Conservation (phyloP, 2,329 filamentous ascomycete genomes). For the Pyrenochaeta sp. region DNA sequence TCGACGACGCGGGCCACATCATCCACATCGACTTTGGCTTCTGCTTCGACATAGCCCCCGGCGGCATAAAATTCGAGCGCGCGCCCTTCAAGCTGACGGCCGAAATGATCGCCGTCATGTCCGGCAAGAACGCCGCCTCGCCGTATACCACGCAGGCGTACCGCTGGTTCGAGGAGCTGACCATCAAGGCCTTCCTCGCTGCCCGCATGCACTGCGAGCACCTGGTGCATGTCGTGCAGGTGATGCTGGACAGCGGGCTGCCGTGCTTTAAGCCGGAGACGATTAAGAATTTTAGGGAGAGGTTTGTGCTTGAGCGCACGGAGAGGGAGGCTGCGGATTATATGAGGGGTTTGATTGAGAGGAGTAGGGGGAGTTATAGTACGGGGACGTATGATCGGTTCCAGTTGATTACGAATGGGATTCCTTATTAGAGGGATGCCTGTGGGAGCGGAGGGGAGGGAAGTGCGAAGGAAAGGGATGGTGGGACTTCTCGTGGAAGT, state of each 20-base stretch:
- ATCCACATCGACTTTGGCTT: constrained; percentile 99
- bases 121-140: constrained; percentile 64
- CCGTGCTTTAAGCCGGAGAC: constrained; percentile 98
- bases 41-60: constrained; percentile 98
- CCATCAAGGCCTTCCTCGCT: constrained; percentile 93
- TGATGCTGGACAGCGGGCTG: constrained; percentile 96
- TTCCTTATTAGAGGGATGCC: constrained; percentile 73
- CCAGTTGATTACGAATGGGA: constrained; percentile 95
- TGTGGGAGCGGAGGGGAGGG: neutral
- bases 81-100: constrained; percentile 97
- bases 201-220: constrained; percentile 86
- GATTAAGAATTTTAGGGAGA: constrained; percentile 87
- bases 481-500: too few relatives aligned
- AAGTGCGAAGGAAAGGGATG: neutral
- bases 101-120: constrained; percentile 99
- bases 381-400: constrained; percentile 98
- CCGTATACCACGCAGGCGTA: constrained; percentile 78
- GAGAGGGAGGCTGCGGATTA: constrained; percentile 95
- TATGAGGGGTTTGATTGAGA: constrained; percentile 87
- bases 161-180: constrained; percentile 95
- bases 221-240: constrained; percentile 83
- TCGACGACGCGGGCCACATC: constrained; percentile 95
- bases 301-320: constrained; percentile 90
- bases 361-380: constrained; percentile 87
- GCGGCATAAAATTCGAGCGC: constrained; percentile 95